These are phyloP conservation scores for Lithohypha guttulata DNA, from an alignment of 2,329 filamentous ascomycete genomes.

Conservation along the genomic window DNA sequence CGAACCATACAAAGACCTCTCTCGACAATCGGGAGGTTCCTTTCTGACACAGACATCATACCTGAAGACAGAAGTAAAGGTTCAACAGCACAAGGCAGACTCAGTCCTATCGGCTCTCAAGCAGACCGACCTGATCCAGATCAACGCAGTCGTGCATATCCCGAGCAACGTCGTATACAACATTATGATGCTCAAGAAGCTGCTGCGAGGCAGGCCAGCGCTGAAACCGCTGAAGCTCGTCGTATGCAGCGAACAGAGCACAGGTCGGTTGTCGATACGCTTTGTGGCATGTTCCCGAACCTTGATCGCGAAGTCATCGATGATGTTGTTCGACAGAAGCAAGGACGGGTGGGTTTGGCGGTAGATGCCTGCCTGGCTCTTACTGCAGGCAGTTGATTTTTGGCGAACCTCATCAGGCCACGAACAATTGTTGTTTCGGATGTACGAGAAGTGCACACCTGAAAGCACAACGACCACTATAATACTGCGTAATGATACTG, in stretches of 20 bases:
- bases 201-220: constrained; percentile 79
- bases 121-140: constrained; percentile 30
- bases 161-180: constrained; percentile 27
- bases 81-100: constrained; percentile 25
- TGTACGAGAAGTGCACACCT: too few species aligned
- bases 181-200: constrained; percentile 67
- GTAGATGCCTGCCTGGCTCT: constrained; percentile 76
- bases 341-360: constrained; percentile 79
- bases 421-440: too few species aligned
- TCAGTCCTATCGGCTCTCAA: constrained; percentile 37
- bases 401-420: too few species aligned
- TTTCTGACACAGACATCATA: constrained; percentile 56
- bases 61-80: constrained; percentile 23
- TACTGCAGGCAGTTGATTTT: constrained; percentile 31
- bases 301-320: constrained; percentile 89
- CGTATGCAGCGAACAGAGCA: constrained; percentile 76
- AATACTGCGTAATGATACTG: too few species aligned
- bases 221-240: constrained; percentile 77
- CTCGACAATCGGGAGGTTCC: constrained; percentile 86
- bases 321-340: constrained; percentile 91
- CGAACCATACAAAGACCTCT: constrained; percentile 85
- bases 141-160: constrained; percentile 22
- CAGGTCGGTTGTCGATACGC: constrained; percentile 79
- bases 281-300: constrained; percentile 94
- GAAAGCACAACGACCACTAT: too few species aligned